A percentile compares a stretch with the other conserved stretches of the same genome.
phyloP scores from a whole-genome alignment of 2,329 filamentous ascomycete species.

The Aspergillus transmontanensis region DNA sequence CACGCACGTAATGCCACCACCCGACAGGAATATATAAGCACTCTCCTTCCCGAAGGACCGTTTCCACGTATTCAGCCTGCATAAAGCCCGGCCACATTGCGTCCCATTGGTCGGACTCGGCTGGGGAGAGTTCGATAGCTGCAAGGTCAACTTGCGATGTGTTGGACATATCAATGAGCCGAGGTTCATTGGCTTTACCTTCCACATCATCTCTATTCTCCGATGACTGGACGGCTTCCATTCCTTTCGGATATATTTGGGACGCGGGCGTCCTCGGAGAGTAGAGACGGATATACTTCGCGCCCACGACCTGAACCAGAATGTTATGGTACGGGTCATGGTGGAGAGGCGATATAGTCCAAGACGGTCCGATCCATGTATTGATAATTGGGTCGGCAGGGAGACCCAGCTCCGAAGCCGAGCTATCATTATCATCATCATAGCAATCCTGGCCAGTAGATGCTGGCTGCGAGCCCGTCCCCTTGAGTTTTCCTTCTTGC shows the following conservation, averaged over 20 bases:
- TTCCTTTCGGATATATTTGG: slow-evolving; percentile 43
- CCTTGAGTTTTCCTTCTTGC: slow-evolving; percentile 17
- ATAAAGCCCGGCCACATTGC: slow-evolving; percentile 58
- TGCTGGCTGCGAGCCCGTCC: background rate
- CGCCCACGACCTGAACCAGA: slow-evolving; percentile 82
- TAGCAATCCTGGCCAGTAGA: background rate
- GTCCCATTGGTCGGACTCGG: slow-evolving; percentile 46
- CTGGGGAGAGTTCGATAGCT: slow-evolving; percentile 59
- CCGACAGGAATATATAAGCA: slow-evolving; percentile 86
- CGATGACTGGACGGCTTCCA: slow-evolving; percentile 33
- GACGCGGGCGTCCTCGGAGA: slow-evolving; percentile 62
- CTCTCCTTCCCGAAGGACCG: slow-evolving; percentile 76
- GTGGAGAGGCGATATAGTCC: slow-evolving; percentile 89
- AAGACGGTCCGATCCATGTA: slow-evolving; percentile 87
- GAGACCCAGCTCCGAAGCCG: slow-evolving; percentile 16
- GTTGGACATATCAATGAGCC: slow-evolving; percentile 81
- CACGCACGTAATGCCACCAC: slow-evolving; percentile 98
- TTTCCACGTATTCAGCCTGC: slow-evolving; percentile 70
- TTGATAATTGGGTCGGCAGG: slow-evolving; percentile 69
- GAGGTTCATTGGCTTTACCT: slow-evolving; percentile 13
- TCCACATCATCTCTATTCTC: slow-evolving; percentile 8
- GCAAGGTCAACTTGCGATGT: slow-evolving; percentile 80
- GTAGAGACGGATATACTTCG: slow-evolving; percentile 91
- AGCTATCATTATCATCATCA: slow-evolving; percentile 9
- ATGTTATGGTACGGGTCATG: slow-evolving; percentile 95